Evolutionary conservation across 345 rosid genomes (phyloP).

Genomic region (Capsella bursapastoris): DNA sequence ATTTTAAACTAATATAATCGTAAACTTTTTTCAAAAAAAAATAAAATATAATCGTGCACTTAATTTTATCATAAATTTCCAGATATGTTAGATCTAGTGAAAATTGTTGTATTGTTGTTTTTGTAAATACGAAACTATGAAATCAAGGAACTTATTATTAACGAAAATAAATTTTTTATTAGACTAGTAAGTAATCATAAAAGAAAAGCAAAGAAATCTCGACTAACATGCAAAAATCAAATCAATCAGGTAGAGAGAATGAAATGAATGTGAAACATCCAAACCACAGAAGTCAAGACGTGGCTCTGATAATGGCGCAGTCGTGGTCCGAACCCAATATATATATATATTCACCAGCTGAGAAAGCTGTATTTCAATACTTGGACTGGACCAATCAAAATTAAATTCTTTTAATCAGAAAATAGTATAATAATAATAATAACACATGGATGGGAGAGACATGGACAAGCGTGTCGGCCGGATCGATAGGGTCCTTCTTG

Average conservation of each 20-base stretch:
- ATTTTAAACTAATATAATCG: background rate
- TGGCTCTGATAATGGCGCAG: slow-evolving; percentile 41
- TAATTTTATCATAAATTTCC: background rate
- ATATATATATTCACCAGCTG: slow-evolving; percentile 31
- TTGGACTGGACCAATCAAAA: slow-evolving; percentile 30
- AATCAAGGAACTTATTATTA: too few relatives aligned
- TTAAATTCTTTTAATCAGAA: background rate
- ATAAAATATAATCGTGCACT: background rate
- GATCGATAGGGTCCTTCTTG: slow-evolving; percentile 44
- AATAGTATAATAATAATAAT: background rate
- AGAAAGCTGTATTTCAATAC: slow-evolving; percentile 34
- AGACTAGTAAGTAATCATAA: background rate
- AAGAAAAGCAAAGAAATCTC: background rate
- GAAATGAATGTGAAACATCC: slow-evolving; percentile 35
- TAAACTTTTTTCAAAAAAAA: too few relatives aligned
- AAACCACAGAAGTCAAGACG: slow-evolving; percentile 36
- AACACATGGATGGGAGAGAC: slow-evolving; percentile 33
- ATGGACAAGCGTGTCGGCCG: slow-evolving; percentile 65
- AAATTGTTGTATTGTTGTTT: background rate
- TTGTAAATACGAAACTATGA: background rate
- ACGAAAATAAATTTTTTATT: too few relatives aligned
- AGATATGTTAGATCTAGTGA: background rate
- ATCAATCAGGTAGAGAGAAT: slow-evolving; percentile 38
- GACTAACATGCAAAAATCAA: slow-evolving; percentile 21
- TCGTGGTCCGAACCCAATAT: slow-evolving; percentile 39